Evolutionary conservation across 1,139 yeast genomes (phyloP), one percentile per base, ranked within the genome.

Genomic region (Suhomyces bolitotheri): DNA sequence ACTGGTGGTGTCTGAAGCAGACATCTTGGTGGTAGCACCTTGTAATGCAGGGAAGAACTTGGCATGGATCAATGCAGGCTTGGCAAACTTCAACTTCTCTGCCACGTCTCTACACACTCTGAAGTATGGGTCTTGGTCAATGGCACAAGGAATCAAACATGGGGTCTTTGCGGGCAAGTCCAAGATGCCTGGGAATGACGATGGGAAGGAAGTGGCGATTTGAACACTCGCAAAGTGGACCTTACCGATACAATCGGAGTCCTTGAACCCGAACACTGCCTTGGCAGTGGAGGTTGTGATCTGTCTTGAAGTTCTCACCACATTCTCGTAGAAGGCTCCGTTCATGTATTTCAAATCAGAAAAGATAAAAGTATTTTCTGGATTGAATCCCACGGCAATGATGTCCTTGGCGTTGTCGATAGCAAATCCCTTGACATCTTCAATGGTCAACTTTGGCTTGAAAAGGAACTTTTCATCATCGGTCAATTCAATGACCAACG

Each of bases 81-180:
- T 94, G 47, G 90, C 71, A 60, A 76, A 94, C 64, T 84, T 86
- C 57, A 94, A 76, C 62, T 90, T 92, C 56, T 82, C 89, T 16
- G 98, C 97, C 45, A 94, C 98, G 59, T 94, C 99, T 64, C 99
- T 78, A 64, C 96, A 87, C 20, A 94, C 95, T 62, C 99, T 78
- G 71, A 94, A 94, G 64, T 94, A 94, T 24, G 99, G 98, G 62
- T 94, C 99, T 69, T 90, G 97, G 61, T 94, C 99, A 60, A 94
- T 94, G 30, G 99, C 99, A 74, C 98, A 94, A 25, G 99, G 99
- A 62, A 94, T 94, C 62, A 94, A 72, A 64, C 96, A 87, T 41
- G 97, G 98, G 2, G 97, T 90, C 62, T 84, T 83, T 31, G 82
- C 71, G 33, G 89, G 89, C 52, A 83, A 66, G 8, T 88, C 96